These are phyloP conservation scores for Forsythia suspensa DNA, from an alignment of 257 asterid genomes.

Conservation along the genomic window DNA sequence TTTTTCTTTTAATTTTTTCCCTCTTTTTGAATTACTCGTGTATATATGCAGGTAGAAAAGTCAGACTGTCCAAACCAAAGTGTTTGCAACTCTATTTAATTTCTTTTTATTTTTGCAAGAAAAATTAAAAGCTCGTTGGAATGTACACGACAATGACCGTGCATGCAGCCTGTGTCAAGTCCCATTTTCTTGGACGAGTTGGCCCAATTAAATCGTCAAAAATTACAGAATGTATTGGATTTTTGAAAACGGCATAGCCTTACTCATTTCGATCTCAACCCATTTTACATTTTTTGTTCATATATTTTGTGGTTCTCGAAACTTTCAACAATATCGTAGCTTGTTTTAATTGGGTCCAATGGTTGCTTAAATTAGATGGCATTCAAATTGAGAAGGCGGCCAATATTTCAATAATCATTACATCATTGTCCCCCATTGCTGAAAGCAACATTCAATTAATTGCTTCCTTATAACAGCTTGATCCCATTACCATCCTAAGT, in stretches of 20 bases:
- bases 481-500: conserved; percentile 18
- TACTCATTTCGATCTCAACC: no score
- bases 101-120: no score
- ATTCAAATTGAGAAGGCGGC: not conserved
- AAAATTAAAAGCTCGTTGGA: no score
- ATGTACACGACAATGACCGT: no score
- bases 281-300: no score
- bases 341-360: no score
- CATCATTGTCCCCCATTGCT: not conserved
- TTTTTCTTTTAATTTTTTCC: not conserved
- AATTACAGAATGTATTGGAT: not conserved
- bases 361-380: conserved; percentile 5
- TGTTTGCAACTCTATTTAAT: no score
- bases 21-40: not conserved
- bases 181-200: no score
- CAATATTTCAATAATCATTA: not conserved
- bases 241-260: no score
- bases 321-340: no score
- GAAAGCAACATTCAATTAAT: conserved; percentile 12
- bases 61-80: not conserved
- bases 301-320: not conserved
- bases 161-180: no score
- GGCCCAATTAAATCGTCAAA: not conserved
- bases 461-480: conserved; percentile 15
- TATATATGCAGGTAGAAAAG: not conserved